phyloP scores from a whole-genome alignment of 768 basidiomycete species.

The Nidularia sp. region DNA sequence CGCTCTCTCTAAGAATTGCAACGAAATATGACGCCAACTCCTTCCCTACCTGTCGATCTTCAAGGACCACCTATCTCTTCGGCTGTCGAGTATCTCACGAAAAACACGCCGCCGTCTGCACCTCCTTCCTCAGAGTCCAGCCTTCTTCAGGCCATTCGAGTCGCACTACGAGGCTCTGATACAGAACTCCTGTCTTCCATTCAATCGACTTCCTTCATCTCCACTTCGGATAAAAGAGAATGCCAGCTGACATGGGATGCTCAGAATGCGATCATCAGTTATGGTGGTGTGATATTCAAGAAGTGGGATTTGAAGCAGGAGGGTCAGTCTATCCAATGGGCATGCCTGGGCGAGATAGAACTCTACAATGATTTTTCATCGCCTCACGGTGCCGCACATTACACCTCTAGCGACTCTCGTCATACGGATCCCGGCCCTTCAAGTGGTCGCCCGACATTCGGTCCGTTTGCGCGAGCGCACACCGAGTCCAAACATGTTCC shows the following conservation, averaged over 20 bases:
- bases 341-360: constrained; percentile 73
- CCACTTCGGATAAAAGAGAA: constrained; percentile 33
- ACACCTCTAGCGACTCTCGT: constrained; percentile 25
- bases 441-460: constrained; percentile 41
- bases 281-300: constrained; percentile 64
- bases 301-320: constrained; percentile 76
- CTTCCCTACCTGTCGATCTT: constrained; percentile 7
- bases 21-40: not conserved
- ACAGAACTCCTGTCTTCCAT: constrained; percentile 35
- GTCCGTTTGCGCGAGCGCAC: constrained; percentile 45
- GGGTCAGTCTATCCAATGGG: constrained; percentile 71
- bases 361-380: constrained; percentile 24
- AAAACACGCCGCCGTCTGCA: constrained; percentile 13
- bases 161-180: constrained; percentile 54
- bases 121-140: constrained; percentile 23
- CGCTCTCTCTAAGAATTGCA: not conserved
- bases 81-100: constrained; percentile 36
- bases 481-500: constrained; percentile 31
- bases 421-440: constrained; percentile 11
- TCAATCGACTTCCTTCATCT: constrained; percentile 35
- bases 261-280: constrained; percentile 55
- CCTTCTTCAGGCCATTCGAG: constrained; percentile 54
- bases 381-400: constrained; percentile 14
- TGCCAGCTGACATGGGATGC: constrained; percentile 73
- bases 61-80: constrained; percentile 40